Conservation (phyloP, 257 asterid species). For the Salvia hispanica region DNA sequence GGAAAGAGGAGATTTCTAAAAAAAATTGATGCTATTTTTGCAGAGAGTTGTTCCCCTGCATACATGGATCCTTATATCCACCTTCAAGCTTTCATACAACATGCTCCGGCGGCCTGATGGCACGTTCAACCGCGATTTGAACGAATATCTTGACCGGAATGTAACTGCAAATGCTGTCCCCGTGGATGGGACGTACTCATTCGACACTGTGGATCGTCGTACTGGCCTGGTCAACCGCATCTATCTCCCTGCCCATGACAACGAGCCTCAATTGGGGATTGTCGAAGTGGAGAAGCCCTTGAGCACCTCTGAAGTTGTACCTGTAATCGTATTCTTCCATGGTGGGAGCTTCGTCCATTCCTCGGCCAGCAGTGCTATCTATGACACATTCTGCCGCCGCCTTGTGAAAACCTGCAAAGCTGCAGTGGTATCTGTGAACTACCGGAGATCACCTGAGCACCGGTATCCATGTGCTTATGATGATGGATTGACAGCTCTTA, state of each 20-base stretch:
- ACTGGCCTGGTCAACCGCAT: conserved; percentile 63
- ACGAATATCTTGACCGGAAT: conserved; percentile 74
- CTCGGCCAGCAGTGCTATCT: conserved; percentile 76
- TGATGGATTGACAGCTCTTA: conserved; percentile 79
- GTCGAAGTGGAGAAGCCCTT: conserved; percentile 63
- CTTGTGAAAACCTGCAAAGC: conserved; percentile 60
- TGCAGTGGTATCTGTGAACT: conserved; percentile 74
- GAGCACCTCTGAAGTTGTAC: conserved; percentile 56
- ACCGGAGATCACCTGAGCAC: conserved; percentile 76
- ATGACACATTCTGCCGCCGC: conserved; percentile 76
- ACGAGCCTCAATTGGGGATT: conserved; percentile 49
- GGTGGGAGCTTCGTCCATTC: conserved; percentile 91
- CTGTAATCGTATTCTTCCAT: conserved; percentile 74
- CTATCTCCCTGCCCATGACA: conserved; percentile 43
- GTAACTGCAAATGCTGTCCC: conserved; percentile 65
- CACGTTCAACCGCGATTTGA: conserved; percentile 70
- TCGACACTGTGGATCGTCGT: conserved; percentile 66
- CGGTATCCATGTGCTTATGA: conserved; percentile 78
- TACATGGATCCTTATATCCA: conserved; percentile 83
- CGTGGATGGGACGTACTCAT: conserved; percentile 64
- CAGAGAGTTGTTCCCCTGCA: conserved; percentile 83
- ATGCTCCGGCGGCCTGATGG: conserved; percentile 79
- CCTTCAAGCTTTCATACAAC: conserved; percentile 76
- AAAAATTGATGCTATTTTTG: conserved; percentile 20
- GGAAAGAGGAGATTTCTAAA: conserved; percentile 3